Conservation (phyloP, 2,329 filamentous ascomycete genomes). For the Gremmenia infestans region DNA sequence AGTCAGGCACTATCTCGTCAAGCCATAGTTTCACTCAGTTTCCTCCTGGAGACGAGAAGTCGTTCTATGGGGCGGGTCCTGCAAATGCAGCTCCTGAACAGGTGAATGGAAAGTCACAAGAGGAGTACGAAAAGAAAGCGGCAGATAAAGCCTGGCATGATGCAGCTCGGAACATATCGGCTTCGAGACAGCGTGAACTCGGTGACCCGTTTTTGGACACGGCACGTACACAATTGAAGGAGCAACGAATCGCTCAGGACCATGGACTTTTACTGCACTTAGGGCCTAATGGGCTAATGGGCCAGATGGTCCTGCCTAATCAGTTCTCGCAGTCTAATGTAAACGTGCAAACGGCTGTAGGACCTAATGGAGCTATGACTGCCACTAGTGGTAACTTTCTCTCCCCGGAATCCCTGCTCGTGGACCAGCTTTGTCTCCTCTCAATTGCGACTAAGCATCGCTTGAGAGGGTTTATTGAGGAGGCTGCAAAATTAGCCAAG, state of each 20-base stretch:
- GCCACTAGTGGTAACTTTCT: slow-evolving; percentile 64
- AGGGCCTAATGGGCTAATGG: slow-evolving; percentile 50
- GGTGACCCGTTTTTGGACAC: slow-evolving; percentile 45
- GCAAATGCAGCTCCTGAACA: slow-evolving; percentile 56
- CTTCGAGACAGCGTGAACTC: slow-evolving; percentile 53
- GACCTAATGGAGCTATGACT: slow-evolving; percentile 59
- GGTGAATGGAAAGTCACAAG: slow-evolving; percentile 45
- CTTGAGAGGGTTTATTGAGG: slow-evolving; percentile 69
- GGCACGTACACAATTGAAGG: slow-evolving; percentile 35
- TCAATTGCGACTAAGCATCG: slow-evolving; percentile 81
- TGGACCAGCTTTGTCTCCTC: slow-evolving; percentile 77
- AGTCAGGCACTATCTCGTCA: slow-evolving; percentile 36
- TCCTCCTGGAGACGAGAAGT: slow-evolving; percentile 48
- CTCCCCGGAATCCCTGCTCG: slow-evolving; percentile 68
- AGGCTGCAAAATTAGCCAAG: slow-evolving; percentile 64
- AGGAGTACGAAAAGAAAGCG: slow-evolving; percentile 60
- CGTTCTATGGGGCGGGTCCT: slow-evolving; percentile 61
- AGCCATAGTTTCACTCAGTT: slow-evolving; percentile 49
- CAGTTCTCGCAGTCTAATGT: slow-evolving; percentile 33
- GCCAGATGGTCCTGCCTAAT: slow-evolving; percentile 28
- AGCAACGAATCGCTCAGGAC: slow-evolving; percentile 53
- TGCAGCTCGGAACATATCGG: slow-evolving; percentile 51
- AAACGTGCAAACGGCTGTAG: slow-evolving; percentile 50
- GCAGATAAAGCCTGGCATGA: slow-evolving; percentile 62
- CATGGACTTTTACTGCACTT: slow-evolving; percentile 52